Percentiles rank a stretch among this genome's conserved stretches.
Conservation (phyloP, 768 basidiomycete species). For the Mycena indigotica region DNA sequence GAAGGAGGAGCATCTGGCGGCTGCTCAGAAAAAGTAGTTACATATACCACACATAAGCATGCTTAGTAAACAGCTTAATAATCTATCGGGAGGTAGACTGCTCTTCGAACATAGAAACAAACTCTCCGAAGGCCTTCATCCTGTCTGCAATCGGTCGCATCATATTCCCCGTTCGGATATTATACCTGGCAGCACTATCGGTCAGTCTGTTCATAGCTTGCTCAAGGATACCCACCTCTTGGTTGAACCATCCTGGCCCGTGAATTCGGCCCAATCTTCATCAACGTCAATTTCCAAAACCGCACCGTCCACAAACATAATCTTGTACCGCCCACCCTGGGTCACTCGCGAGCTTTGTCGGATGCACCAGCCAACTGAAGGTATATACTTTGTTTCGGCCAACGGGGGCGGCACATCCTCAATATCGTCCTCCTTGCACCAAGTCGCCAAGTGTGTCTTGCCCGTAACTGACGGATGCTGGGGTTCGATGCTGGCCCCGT, state of each 20-base stretch:
- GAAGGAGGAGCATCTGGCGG: constrained; percentile 34
- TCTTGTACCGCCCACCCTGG: constrained; percentile 44
- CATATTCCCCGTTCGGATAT: constrained; percentile 35
- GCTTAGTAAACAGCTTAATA: no score
- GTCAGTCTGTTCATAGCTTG: not conserved
- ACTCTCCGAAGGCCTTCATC: constrained; percentile 44
- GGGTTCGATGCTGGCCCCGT: constrained; percentile 15
- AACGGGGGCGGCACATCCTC: constrained; percentile 19
- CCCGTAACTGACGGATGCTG: constrained; percentile 15
- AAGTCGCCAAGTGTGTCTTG: constrained; percentile 18
- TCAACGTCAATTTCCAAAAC: constrained; percentile 45
- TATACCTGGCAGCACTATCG: constrained; percentile 29
- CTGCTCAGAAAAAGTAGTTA: constrained; percentile 10
- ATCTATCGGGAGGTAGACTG: not conserved
- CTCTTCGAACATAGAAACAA: constrained; percentile 44
- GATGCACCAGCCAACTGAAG: constrained; percentile 46
- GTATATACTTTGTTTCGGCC: constrained; percentile 41
- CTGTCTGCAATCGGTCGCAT: constrained; percentile 39
- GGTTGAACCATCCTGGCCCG: constrained; percentile 28
- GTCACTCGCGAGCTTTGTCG: constrained; percentile 39
- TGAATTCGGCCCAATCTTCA: constrained; percentile 43
- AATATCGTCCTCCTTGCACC: constrained; percentile 22
- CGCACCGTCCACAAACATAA: constrained; percentile 47
- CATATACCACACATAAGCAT: constrained; percentile 1
- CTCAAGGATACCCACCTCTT: constrained; percentile 29